phyloP scores from a whole-genome alignment of 2,329 filamentous ascomycete species.

The Colletotrichum cuscutae region DNA sequence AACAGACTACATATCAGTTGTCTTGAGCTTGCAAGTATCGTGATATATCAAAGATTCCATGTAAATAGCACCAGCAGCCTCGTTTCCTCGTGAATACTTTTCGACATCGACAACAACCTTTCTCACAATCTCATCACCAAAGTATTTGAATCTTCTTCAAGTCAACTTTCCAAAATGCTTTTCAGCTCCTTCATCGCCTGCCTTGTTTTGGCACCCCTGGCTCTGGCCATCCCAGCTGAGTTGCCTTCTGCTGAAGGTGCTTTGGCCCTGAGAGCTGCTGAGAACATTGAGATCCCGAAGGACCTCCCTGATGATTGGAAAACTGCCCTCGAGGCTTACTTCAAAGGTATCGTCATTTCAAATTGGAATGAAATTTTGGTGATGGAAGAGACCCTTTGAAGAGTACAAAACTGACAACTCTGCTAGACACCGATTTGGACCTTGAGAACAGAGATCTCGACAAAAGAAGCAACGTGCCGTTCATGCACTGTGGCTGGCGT shows the following conservation, averaged over 20 bases:
- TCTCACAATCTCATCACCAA: neutral
- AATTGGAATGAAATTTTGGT: too few relatives aligned
- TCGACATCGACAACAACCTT: neutral
- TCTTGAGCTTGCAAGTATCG: neutral
- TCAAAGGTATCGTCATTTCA: neutral
- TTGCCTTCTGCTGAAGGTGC: neutral
- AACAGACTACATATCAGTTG: too few relatives aligned
- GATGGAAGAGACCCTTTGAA: too few relatives aligned
- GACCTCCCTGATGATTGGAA: constrained; percentile 17
- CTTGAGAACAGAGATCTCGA: constrained; percentile 5
- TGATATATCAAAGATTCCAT: neutral
- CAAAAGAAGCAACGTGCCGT: constrained; percentile 12
- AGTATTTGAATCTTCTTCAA: neutral
- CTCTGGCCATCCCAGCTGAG: constrained; percentile 9
- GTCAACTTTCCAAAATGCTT: neutral
- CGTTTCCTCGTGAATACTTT: neutral
- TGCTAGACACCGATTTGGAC: neutral
- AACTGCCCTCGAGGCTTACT: neutral
- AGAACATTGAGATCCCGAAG: constrained; percentile 3
- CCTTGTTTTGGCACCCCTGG: neutral
- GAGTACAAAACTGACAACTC: neutral
- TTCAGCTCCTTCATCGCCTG: constrained; percentile 3
- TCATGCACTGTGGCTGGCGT: constrained; percentile 17
- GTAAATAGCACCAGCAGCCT: neutral
- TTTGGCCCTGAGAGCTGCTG: neutral